Conservation (phyloP, 1,284 basidiomycete species). For the Ustilago sp. region DNA sequence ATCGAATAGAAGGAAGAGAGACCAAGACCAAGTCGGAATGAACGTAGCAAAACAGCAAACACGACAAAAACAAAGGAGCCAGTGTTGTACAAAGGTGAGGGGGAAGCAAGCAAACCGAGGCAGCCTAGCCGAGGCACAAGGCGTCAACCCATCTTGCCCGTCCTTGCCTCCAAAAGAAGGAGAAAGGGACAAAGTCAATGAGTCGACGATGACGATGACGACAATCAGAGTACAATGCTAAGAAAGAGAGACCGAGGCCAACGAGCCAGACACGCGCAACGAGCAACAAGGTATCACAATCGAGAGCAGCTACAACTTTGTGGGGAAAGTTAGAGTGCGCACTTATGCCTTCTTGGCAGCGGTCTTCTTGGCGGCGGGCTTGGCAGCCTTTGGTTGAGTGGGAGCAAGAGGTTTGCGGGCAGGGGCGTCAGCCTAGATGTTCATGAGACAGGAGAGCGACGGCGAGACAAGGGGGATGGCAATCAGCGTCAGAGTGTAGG, state of each 20-base stretch:
- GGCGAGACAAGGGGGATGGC: conserved; percentile 19
- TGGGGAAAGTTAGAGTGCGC: conserved; percentile 8
- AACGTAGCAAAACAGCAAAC: conserved; percentile 28
- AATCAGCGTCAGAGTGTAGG: conserved; percentile 41
- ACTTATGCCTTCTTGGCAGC: conserved; percentile 59
- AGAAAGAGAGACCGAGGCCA: conserved; percentile 8
- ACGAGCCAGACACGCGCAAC: conserved; percentile 19
- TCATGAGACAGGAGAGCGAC: conserved; percentile 15
- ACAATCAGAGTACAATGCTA: conserved; percentile 37
- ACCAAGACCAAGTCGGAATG: conserved; percentile 3
- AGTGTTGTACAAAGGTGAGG: conserved; percentile 48
- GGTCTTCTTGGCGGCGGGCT: conserved; percentile 67
- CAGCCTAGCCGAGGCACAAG: conserved; percentile 26
- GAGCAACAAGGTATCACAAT: conserved; percentile 40
- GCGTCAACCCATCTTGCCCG: conserved; percentile 4
- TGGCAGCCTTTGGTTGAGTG: conserved; percentile 58
- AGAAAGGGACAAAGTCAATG: not conserved
- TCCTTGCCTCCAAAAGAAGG: not conserved
- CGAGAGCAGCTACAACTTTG: conserved; percentile 23
- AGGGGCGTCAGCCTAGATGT: conserved; percentile 52
- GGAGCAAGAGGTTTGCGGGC: conserved; percentile 53
- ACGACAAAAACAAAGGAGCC: conserved; percentile 38
- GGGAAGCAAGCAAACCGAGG: conserved; percentile 12
- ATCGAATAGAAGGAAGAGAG: not conserved
- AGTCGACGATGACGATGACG: conserved; percentile 18